Conservation (phyloP, 208 protist species). For the Leptomonas pyrrhocoris region DNA sequence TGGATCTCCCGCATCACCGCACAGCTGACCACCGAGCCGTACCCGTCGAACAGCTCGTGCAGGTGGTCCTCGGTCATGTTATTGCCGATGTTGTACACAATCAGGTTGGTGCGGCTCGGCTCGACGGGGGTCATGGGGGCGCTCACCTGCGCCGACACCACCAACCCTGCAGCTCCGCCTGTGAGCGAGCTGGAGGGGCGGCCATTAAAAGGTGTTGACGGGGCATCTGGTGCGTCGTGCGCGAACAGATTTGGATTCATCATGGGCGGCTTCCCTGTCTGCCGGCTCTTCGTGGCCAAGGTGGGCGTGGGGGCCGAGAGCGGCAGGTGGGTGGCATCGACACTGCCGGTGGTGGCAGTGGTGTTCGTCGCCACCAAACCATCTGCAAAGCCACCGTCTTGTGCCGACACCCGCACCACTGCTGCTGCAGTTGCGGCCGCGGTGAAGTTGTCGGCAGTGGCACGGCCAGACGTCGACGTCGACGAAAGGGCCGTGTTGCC, state of each 20-base stretch:
- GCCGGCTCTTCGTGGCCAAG: background rate
- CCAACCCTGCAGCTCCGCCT: background rate
- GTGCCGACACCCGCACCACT: background rate
- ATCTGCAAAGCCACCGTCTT: background rate
- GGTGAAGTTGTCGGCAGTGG: background rate
- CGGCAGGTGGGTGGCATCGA: background rate
- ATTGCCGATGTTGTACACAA: constrained; percentile 53
- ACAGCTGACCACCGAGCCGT: constrained; percentile 59
- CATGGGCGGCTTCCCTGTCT: background rate
- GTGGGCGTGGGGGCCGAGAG: background rate
- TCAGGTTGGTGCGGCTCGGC: constrained; percentile 62
- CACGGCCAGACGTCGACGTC: background rate
- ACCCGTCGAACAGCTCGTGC: constrained; percentile 43
- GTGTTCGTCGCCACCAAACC: background rate
- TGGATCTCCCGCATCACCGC: constrained; percentile 81
- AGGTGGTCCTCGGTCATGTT: constrained; percentile 45
- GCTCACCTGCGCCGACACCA: background rate
- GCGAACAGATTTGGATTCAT: constrained; percentile 20
- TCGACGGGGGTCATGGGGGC: constrained; percentile 17
- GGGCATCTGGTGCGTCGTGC: background rate
- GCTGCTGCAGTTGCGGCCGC: background rate
- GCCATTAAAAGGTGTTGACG: background rate
- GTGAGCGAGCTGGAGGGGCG: background rate
- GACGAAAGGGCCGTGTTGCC: background rate
- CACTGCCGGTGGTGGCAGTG: background rate